Conservation (phyloP, 1,284 basidiomycete genomes). For the Boletellus dicymbophilus region DNA sequence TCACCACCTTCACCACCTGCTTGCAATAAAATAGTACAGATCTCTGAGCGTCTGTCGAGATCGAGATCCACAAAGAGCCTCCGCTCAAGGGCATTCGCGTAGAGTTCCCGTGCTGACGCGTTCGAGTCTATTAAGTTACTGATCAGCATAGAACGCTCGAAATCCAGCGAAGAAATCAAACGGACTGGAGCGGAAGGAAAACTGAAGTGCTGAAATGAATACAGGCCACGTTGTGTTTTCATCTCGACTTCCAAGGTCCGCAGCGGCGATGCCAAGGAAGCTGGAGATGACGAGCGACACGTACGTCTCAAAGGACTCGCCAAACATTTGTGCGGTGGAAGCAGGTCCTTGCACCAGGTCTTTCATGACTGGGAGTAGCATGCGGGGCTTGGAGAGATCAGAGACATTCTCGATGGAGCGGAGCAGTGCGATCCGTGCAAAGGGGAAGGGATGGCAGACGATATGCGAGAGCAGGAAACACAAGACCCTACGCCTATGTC, state of each 20-base stretch:
- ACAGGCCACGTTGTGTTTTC: constrained; percentile 48
- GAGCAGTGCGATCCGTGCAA: constrained; percentile 60
- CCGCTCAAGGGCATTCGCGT: constrained; percentile 46
- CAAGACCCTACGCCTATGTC: constrained; percentile 75
- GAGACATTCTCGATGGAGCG: constrained; percentile 59
- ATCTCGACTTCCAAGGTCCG: constrained; percentile 41
- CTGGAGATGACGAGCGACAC: constrained; percentile 51
- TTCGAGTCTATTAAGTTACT: constrained; percentile 26
- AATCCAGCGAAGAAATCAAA: constrained; percentile 3
- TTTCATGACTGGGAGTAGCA: constrained; percentile 65
- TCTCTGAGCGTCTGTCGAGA: constrained; percentile 52
- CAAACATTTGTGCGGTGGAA: constrained; percentile 19
- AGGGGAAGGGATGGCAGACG: constrained; percentile 54
- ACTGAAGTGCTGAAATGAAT: constrained; percentile 46
- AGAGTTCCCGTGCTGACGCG: constrained; percentile 36
- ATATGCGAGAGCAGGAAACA: constrained; percentile 87
- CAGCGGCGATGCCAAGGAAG: constrained; percentile 52
- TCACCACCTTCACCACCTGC: constrained; percentile 47
- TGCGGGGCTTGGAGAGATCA: constrained; percentile 64
- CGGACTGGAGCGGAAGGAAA: constrained; percentile 50
- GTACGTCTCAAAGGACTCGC: constrained; percentile 42
- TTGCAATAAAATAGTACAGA: constrained; percentile 57
- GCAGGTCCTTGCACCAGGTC: constrained; percentile 37
- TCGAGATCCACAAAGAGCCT: constrained; percentile 55
- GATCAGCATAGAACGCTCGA: constrained; percentile 3